Base-by-base conservation (phyloP, 345 rosid genomes). In the Eucalyptus viminalis region DNA sequence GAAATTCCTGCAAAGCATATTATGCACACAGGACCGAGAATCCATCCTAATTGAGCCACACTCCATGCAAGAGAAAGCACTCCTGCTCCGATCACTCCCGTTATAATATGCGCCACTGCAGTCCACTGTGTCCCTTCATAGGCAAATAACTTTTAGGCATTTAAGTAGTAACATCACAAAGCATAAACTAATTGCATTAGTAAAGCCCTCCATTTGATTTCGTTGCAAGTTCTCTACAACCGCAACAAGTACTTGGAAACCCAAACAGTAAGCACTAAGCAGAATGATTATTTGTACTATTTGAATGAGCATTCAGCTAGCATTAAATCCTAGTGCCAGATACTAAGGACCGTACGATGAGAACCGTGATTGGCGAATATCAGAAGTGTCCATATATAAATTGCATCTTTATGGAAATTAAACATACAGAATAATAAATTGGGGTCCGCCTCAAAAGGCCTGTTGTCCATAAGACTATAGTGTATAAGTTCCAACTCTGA, bases 11-110 rank as follows among this genome's bases (percentile, higher is more conserved):
- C 95, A 60, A 97, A 96, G 86, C 56, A 88, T 49, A 95, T 2
- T 76, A 95, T 86, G 87, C 89, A 85, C 17, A 90, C 27, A 19
- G 99, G 98, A 65, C 97, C 99, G 19, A 93, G 97, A 72, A 96
- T 89, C 99, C 98, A 97, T 6, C 98, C 98, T 2, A 96, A 94
- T 88, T 94, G 94, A 9, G 97, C 94, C 44, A 90, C 90, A 88
- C 96, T 92, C 98, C 98, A 97, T 19, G 97, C 95, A 14, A 97
- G 94, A 2, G 99, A 97, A 62, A 96, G 90, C 31, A 97, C 97
- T 88, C 98, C 99, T 5, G 98, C 95, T 69, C 99, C 99, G 44
- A 96, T 94, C 90, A 97, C 97, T 86, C 96, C 97, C 14, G 98
- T 93, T 89, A 97, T 96, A 47, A 95, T 91, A 90, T 95, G 97